Evolutionary conservation across 2,329 filamentous ascomycete genomes (phyloP).

Genomic region (Amauroascus niger): DNA sequence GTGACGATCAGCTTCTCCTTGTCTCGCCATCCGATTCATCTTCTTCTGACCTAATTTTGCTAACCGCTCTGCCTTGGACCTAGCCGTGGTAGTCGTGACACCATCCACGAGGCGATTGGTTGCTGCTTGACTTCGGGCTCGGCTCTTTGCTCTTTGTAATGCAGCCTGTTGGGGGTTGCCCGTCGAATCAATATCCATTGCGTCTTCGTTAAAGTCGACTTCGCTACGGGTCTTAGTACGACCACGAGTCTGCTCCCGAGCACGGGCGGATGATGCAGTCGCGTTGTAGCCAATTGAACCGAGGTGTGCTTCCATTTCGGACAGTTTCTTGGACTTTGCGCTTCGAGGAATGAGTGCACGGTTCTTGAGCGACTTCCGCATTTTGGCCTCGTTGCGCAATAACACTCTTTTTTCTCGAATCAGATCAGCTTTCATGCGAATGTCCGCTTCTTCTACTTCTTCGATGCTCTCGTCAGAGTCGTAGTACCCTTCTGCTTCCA

Average conservation of each 20-base stretch:
- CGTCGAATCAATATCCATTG: constrained; percentile 35
- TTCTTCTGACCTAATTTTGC: constrained; percentile 89
- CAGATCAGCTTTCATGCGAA: constrained; percentile 81
- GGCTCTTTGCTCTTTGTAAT: constrained; percentile 63
- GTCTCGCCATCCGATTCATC: constrained; percentile 96
- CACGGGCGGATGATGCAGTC: constrained; percentile 62
- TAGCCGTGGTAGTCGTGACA: constrained; percentile 56
- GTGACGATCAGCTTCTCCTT: constrained; percentile 94
- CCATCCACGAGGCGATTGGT: constrained; percentile 40
- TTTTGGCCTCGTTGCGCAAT: constrained; percentile 86
- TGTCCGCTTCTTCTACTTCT: constrained; percentile 79
- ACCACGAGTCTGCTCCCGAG: constrained; percentile 54
- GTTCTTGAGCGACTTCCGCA: constrained; percentile 97
- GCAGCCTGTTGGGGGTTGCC: constrained; percentile 31
- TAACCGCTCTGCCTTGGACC: constrained; percentile 73
- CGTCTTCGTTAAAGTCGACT: constrained; percentile 54
- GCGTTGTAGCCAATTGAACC: constrained; percentile 74
- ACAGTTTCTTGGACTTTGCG: constrained; percentile 67
- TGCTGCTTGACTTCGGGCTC: constrained; percentile 48
- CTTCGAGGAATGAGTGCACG: constrained; percentile 83
- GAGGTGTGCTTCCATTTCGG: constrained; percentile 77
- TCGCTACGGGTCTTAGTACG: constrained; percentile 58
- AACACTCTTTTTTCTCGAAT: constrained; percentile 91
- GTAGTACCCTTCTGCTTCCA: constrained; percentile 88
- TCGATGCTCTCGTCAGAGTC: constrained; percentile 74